A percentile compares a stretch with the other conserved stretches of the same genome.
Evolutionary conservation across 192 early-diverging fungal genomes (phyloP).

Genomic region (Mortierella claussenii): DNA sequence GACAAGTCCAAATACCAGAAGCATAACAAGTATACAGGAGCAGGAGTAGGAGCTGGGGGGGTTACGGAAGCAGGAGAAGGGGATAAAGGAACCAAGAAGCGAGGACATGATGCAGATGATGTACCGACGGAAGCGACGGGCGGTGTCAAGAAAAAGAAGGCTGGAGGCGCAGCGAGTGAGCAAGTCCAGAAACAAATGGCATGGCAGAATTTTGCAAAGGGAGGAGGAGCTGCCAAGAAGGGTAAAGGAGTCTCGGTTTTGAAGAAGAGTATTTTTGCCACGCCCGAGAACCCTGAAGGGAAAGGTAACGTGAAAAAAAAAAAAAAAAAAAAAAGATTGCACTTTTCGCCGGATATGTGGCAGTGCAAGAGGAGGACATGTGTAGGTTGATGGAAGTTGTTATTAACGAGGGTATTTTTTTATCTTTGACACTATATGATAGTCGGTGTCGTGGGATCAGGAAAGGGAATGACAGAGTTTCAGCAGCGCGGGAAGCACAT

Average conservation of each 20-base stretch:
- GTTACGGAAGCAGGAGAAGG: constrained; percentile 8
- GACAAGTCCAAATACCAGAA: constrained; percentile 56
- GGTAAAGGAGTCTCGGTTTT: constrained; percentile 58
- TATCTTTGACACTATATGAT: constrained; percentile 3
- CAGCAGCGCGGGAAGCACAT: constrained; percentile 81
- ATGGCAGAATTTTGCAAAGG: constrained; percentile 80
- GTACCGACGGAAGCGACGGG: not conserved
- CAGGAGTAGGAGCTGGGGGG: constrained; percentile 11
- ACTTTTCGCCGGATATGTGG: too few species aligned
- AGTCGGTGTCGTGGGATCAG: constrained; percentile 86
- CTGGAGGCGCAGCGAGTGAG: constrained; percentile 63
- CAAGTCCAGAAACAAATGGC: constrained; percentile 76
- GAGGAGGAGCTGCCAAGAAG: constrained; percentile 60
- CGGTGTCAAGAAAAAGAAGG: constrained; percentile 62
- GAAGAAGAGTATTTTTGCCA: constrained; percentile 83
- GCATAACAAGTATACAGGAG: constrained; percentile 10
- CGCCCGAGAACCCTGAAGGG: constrained; percentile 81
- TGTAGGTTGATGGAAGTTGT: too few species aligned
- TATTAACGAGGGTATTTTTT: not conserved
- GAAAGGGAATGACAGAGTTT: constrained; percentile 81
- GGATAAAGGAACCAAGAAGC: constrained; percentile 3
- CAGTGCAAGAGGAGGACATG: too few species aligned
- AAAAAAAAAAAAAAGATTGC: not conserved
- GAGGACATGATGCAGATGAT: constrained; percentile 36
- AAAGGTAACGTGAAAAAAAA: constrained; percentile 66